phyloP scores from a whole-genome alignment of 805 yeast species.

The Monosporozyma aquatica region DNA sequence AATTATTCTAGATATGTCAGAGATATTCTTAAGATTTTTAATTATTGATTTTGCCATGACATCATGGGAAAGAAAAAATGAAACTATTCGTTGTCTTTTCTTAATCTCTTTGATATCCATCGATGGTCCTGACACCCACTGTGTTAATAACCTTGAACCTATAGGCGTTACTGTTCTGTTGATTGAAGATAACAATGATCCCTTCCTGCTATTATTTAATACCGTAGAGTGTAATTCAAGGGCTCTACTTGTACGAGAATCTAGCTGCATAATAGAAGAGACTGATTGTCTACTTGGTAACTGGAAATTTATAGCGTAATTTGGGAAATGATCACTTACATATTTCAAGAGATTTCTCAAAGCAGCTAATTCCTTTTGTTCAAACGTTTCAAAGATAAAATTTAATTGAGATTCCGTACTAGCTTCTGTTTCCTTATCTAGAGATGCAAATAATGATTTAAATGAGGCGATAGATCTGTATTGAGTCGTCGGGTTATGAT shows the following conservation, averaged over 20 bases:
- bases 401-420: constrained; percentile 21
- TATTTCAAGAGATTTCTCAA: constrained; percentile 59
- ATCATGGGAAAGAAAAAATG: constrained; percentile 31
- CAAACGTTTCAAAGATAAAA: constrained; percentile 24
- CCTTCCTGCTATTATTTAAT: constrained; percentile 47
- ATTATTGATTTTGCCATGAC: constrained; percentile 28
- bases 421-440: constrained; percentile 10
- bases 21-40: constrained; percentile 35
- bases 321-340: constrained; percentile 65
- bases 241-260: constrained; percentile 67
- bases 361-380: constrained; percentile 47
- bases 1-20: constrained; percentile 52
- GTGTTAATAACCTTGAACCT: constrained; percentile 69
- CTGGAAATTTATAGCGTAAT: constrained; percentile 50
- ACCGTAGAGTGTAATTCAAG: constrained; percentile 59
- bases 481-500: constrained; percentile 36
- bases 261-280: constrained; percentile 59
- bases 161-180: constrained; percentile 69
- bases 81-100: constrained; percentile 46
- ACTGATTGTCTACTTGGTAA: constrained; percentile 53
- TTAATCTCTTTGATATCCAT: constrained; percentile 47
- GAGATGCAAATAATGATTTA: constrained; percentile 31
- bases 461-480: constrained; percentile 34
- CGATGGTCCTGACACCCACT: constrained; percentile 79
- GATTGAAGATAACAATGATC: constrained; percentile 63